Evolutionary conservation across 495 filamentous ascomycete species (phyloP).

Genomic region (Podospora comata): DNA sequence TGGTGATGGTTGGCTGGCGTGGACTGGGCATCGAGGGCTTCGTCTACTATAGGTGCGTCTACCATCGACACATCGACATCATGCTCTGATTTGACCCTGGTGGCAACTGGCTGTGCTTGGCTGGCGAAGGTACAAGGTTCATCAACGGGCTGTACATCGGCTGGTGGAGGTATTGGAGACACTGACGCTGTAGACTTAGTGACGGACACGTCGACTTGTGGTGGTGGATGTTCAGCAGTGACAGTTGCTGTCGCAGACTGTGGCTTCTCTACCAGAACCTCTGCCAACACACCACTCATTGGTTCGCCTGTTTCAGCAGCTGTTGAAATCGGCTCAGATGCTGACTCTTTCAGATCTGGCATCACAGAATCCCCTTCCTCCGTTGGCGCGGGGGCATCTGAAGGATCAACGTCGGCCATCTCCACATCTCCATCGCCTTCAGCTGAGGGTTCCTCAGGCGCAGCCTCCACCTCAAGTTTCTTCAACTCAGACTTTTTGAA

Average conservation of each 20-base stretch:
- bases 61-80: slow-evolving; percentile 49
- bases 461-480: slow-evolving; percentile 37
- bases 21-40: slow-evolving; percentile 19
- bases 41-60: slow-evolving; percentile 37
- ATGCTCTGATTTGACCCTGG: slow-evolving; percentile 35
- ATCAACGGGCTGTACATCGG: neutral
- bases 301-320: neutral
- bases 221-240: neutral
- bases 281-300: neutral
- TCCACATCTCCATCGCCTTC: slow-evolving; percentile 27
- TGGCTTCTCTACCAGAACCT: neutral
- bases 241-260: neutral
- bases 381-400: neutral
- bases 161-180: neutral
- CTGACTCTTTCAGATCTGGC: slow-evolving; percentile 32
- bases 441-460: slow-evolving; percentile 7
- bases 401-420: slow-evolving; percentile 29
- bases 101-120: neutral
- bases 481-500: slow-evolving; percentile 49
- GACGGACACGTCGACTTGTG: neutral
- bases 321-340: neutral
- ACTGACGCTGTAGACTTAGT: neutral
- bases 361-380: slow-evolving; percentile 31
- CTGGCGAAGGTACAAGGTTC: neutral
- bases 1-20: slow-evolving; percentile 23